These are phyloP conservation scores for Sporothrix brasiliensis DNA, from an alignment of 2,329 filamentous ascomycete species.

Conservation along the genomic window DNA sequence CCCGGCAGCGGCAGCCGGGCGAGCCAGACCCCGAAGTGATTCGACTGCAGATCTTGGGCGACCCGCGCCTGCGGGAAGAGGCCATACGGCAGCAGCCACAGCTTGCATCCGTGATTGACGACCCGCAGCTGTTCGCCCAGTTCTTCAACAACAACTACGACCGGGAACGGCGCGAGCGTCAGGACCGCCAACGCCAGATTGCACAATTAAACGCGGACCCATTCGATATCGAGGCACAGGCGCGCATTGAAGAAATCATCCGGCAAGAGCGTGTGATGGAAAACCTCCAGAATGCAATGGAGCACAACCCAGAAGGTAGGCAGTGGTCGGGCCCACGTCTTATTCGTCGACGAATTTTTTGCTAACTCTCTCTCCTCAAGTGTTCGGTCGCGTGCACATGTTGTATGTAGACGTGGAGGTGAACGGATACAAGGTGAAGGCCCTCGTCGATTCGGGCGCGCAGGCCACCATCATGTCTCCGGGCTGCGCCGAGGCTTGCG, in stretches of 20 bases:
- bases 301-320: conserved; percentile 94
- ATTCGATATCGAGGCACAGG: conserved; percentile 89
- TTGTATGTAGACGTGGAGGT: conserved; percentile 95
- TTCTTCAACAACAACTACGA: conserved; percentile 69
- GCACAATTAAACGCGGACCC: conserved; percentile 87
- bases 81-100: conserved; percentile 73
- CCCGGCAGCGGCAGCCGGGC: conserved; percentile 25
- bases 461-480: conserved; percentile 99
- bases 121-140: conserved; percentile 74
- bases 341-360: not conserved
- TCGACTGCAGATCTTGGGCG: conserved; percentile 78
- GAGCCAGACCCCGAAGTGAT: conserved; percentile 76
- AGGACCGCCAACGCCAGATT: conserved; percentile 80
- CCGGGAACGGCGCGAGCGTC: conserved; percentile 70
- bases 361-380: conserved; percentile 50
- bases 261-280: conserved; percentile 91
- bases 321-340: conserved; percentile 27
- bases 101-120: conserved; percentile 73
- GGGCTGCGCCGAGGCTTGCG: conserved; percentile 83
- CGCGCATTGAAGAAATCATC: conserved; percentile 95
- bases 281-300: conserved; percentile 94
- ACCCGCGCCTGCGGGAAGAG: conserved; percentile 71
- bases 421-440: conserved; percentile 89
- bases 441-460: conserved; percentile 94
- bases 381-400: conserved; percentile 93